Evolutionary conservation across 495 filamentous ascomycete species (phyloP).

Genomic region (Penicillium herquei): DNA sequence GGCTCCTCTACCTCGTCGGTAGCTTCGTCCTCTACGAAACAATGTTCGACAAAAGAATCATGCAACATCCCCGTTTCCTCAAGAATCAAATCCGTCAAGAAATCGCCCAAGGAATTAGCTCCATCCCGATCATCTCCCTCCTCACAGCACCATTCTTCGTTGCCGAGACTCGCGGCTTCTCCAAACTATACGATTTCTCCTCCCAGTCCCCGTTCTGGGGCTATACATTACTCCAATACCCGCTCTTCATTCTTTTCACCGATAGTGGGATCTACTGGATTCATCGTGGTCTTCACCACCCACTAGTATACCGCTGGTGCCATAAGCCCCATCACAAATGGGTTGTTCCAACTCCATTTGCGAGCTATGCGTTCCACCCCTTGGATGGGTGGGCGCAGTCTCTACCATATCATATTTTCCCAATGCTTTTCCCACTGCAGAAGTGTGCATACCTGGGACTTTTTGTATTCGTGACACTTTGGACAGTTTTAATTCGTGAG

Average conservation of each 20-base stretch:
- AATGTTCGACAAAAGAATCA: conserved; percentile 83
- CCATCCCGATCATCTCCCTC: conserved; percentile 76
- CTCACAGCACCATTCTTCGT: conserved; percentile 80
- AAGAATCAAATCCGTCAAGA: conserved; percentile 85
- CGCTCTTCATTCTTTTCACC: conserved; percentile 86
- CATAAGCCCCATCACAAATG: conserved; percentile 99
- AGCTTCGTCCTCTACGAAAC: conserved; percentile 76
- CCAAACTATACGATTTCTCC: conserved; percentile 76
- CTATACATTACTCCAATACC: conserved; percentile 83
- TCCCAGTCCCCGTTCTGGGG: conserved; percentile 64
- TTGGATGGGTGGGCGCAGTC: conserved; percentile 87
- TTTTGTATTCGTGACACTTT: conserved; percentile 89
- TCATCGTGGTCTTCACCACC: conserved; percentile 81
- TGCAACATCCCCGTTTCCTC: conserved; percentile 86
- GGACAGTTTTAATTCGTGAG: conserved; percentile 86
- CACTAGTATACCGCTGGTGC: conserved; percentile 73
- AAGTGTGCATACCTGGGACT: conserved; percentile 81
- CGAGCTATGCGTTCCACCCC: conserved; percentile 90
- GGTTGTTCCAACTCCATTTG: conserved; percentile 94
- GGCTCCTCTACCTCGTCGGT: conserved; percentile 67
- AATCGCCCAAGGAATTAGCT: conserved; percentile 65
- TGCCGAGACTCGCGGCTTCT: conserved; percentile 76
- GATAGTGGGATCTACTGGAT: conserved; percentile 92
- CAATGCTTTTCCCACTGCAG: conserved; percentile 86
- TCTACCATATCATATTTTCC: conserved; percentile 91